Evolutionary conservation across 345 rosid species (phyloP), one percentile per base, ranked within the genome.

Genomic region (Salix viminalis): DNA sequence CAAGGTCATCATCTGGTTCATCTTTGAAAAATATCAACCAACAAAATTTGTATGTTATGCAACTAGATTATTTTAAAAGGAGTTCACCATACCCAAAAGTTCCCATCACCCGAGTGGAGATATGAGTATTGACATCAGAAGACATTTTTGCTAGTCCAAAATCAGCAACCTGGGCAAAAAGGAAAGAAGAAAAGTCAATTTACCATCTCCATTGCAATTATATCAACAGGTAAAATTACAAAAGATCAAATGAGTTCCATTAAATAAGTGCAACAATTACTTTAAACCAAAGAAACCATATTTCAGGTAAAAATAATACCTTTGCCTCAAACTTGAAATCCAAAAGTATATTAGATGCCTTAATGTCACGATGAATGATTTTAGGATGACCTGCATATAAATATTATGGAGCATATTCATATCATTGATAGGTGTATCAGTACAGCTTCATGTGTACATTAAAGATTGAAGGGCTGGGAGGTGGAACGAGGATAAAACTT

Each of bases 31-130:
- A 12, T 39, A 26, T 8, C 26, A 69, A 30, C 62, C 37, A 61
- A 71, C 39, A 71, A 67, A 14, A 36, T 14, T 26, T 69, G 34
- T 16, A 60, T 54, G 42, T 46, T 46, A 30, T 65, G 50, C 68
- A 32, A 12, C 28, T 11, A 42, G 56, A 41, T 18, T 18, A 65
- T 18, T 34, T 34, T 34, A 48, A 67, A 52, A 26, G 34, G 69
- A 72, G 23, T 14, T 73, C 72, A 11, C 61, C 84, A 81, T 83
- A 96, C 99, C 98, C 99, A 75, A 96, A 96, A 76, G 99, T 93
- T 77, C 99, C 99, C 98, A 96, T 92, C 76, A 93, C 98, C 6
- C 99, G 84, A 15, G 97, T 96, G 30, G 99, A 96, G 70, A 93
- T 89, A 84, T 96, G 99, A 65, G 99, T 93, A 75, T 92, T 85